Conservation (phyloP, 75 land plant species). For the Cupressus sempervirens region DNA sequence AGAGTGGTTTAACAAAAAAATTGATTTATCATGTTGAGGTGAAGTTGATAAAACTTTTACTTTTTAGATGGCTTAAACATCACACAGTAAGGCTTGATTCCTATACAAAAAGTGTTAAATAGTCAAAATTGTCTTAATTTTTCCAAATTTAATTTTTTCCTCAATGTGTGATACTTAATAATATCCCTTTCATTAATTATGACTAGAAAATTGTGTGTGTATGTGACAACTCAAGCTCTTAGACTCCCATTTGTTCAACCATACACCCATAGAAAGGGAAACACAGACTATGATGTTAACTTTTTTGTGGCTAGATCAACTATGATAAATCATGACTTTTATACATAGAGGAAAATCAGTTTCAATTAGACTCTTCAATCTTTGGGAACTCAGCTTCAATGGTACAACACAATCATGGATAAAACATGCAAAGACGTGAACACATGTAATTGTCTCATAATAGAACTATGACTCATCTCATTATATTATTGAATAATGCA, state of each 20-base stretch:
- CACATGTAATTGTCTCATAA: no score
- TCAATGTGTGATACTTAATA: no score
- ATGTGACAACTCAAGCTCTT: conserved; percentile 25
- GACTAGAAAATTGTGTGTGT: background rate
- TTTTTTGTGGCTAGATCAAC: conserved; percentile 78
- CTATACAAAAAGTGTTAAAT: no score
- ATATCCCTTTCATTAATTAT: no score
- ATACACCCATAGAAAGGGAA: conserved; percentile 12
- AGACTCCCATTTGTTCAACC: conserved; percentile 49
- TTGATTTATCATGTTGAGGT: background rate
- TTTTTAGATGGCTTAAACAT: no score
- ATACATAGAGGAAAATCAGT: conserved; percentile 33
- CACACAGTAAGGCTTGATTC: no score
- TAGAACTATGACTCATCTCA: no score
- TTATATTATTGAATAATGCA: no score
- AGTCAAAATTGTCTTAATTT: no score
- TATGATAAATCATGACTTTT: conserved; percentile 45
- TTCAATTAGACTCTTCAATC: conserved; percentile 52
- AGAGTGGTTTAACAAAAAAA: no score
- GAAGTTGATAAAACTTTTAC: background rate
- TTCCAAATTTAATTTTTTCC: no score
- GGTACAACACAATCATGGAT: conserved; percentile 43
- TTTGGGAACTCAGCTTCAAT: conserved; percentile 46
- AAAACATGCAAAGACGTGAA: background rate
- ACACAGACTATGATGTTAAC: conserved; percentile 55